phyloP scores from a whole-genome alignment of 1,139 yeast genomes.

The Protomyces lactucae-debilis region DNA sequence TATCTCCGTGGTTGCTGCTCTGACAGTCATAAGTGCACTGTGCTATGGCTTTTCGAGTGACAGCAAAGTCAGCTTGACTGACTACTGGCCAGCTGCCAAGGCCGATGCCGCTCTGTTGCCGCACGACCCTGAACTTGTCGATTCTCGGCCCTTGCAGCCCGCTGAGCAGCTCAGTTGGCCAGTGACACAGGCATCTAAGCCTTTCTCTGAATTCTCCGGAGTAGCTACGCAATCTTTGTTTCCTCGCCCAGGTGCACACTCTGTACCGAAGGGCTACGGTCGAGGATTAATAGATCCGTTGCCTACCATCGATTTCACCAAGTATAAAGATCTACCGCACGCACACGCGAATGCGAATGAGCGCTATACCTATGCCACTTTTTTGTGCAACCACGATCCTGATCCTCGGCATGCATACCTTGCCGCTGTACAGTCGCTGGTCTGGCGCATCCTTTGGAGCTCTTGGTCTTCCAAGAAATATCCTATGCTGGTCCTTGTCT shows the following conservation, averaged over 20 bases:
- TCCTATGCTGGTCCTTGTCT: slow-evolving; percentile 15
- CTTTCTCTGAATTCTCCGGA: too few species aligned
- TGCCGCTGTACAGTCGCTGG: slow-evolving; percentile 6
- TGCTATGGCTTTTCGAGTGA: not conserved
- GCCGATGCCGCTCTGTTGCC: too few species aligned
- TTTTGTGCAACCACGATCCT: slow-evolving; percentile 12
- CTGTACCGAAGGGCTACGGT: too few species aligned
- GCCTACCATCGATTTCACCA: not conserved
- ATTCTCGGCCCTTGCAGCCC: too few species aligned
- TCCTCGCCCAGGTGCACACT: too few species aligned
- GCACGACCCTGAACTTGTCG: too few species aligned
- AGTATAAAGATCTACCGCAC: not conserved
- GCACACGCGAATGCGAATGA: not conserved
- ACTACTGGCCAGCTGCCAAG: not conserved
- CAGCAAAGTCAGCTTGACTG: not conserved
- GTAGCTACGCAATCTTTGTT: too few species aligned
- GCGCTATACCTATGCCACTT: slow-evolving; percentile 5
- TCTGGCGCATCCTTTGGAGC: slow-evolving; percentile 16
- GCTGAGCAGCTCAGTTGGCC: too few species aligned
- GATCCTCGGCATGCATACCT: slow-evolving; percentile 6
- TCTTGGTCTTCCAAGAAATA: slow-evolving; percentile 5
- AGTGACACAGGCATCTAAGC: too few species aligned
- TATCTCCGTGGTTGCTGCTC: not conserved
- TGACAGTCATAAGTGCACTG: not conserved
- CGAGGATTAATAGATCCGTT: not conserved